phyloP scores from a whole-genome alignment of 192 early-diverging fungal genomes.

The Coemansia sp. region DNA sequence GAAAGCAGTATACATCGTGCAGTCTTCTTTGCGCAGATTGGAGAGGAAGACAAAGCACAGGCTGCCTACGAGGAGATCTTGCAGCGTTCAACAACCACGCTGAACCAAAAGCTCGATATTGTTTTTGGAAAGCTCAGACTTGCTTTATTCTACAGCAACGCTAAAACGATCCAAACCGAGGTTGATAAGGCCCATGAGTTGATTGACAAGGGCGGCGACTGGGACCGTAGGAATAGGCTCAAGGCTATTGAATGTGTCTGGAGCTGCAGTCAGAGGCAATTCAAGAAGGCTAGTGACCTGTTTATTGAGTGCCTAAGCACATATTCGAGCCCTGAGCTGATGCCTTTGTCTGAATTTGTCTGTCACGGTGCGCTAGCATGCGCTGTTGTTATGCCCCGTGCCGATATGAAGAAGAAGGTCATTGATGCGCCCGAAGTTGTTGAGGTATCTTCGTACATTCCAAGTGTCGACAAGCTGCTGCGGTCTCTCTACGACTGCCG shows the following conservation, averaged over 20 bases:
- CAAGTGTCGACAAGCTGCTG: conserved; percentile 79
- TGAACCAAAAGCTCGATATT: conserved; percentile 93
- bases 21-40: conserved; percentile 88
- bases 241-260: conserved; percentile 96
- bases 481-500: conserved; percentile 88
- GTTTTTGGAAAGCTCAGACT: conserved; percentile 90
- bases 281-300: conserved; percentile 85
- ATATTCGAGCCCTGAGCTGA: conserved; percentile 94
- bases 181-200: conserved; percentile 63
- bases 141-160: conserved; percentile 90
- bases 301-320: conserved; percentile 96
- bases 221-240: conserved; percentile 97
- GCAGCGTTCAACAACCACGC: conserved; percentile 81
- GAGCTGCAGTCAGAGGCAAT: conserved; percentile 91
- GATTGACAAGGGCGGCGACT: conserved; percentile 98
- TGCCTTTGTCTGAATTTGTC: conserved; percentile 97
- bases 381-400: conserved; percentile 81
- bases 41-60: conserved; percentile 93
- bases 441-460: conserved; percentile 90
- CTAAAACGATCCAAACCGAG: conserved; percentile 58
- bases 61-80: conserved; percentile 77
- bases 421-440: conserved; percentile 95
- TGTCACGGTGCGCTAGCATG: conserved; percentile 90
- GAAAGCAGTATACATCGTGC: conserved; percentile 81
- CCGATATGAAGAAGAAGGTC: conserved; percentile 95